A percentile compares a stretch with the other conserved stretches of the same genome.
Evolutionary conservation across 2,329 filamentous ascomycete genomes (phyloP).

Genomic region (Simplicillium aogashimaense): DNA sequence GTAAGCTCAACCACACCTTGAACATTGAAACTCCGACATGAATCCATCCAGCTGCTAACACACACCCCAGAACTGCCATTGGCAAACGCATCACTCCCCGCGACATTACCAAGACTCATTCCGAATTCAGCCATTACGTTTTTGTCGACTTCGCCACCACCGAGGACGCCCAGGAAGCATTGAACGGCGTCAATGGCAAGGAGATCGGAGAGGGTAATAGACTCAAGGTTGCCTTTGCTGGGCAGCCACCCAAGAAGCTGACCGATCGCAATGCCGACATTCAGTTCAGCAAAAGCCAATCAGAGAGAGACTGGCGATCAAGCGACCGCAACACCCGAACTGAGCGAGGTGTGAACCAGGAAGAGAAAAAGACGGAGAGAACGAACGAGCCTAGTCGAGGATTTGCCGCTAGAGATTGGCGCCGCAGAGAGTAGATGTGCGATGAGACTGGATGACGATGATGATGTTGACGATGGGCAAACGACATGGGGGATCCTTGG

Average conservation of each 20-base stretch:
- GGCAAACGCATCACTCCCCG: slow-evolving; percentile 48
- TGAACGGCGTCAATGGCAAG: slow-evolving; percentile 28
- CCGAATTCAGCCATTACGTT: slow-evolving; percentile 51
- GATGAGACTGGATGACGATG: no score
- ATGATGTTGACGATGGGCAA: no score
- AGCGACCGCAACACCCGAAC: neutral
- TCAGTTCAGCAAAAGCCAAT: no score
- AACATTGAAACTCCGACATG: neutral
- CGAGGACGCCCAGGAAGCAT: slow-evolving; percentile 43
- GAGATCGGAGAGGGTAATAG: slow-evolving; percentile 12
- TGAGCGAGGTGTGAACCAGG: neutral
- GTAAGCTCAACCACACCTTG: slow-evolving; percentile 16
- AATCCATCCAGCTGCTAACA: slow-evolving; percentile 3
- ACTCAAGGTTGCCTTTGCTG: slow-evolving; percentile 4
- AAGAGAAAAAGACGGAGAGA: neutral
- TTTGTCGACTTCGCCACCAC: slow-evolving; percentile 52
- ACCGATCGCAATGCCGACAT: no score
- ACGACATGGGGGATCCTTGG: no score
- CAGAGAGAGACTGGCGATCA: no score
- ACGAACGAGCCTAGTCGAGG: slow-evolving; percentile 2
- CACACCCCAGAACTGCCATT: slow-evolving; percentile 16
- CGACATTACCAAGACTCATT: slow-evolving; percentile 38
- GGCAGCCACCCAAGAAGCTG: slow-evolving; percentile 3
- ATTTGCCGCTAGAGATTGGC: slow-evolving; percentile 6
- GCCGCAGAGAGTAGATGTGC: slow-evolving; percentile 2